Evolutionary conservation across 2,329 filamentous ascomycete genomes (phyloP).

Genomic region (Beauveria sp.): DNA sequence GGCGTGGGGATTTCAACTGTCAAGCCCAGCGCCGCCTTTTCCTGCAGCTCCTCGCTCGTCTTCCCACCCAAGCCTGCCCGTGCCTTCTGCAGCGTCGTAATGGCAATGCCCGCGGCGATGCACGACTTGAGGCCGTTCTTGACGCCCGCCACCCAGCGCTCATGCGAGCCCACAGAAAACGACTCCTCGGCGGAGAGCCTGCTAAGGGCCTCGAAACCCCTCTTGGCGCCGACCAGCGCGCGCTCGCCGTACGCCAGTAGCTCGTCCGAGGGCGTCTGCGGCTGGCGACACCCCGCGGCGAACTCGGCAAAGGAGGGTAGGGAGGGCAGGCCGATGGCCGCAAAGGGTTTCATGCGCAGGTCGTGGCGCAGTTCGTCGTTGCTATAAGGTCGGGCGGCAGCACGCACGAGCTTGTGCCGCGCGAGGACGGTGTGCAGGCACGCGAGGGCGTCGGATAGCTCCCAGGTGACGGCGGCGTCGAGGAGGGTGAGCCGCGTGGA

Average conservation of each 20-base stretch:
- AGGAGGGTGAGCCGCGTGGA: conserved; percentile 55
- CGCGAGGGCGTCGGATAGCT: conserved; percentile 46
- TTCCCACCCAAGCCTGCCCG: conserved; percentile 20
- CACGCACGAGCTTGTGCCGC: conserved; percentile 47
- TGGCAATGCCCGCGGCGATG: conserved; percentile 60
- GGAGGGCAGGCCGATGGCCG: conserved; percentile 58
- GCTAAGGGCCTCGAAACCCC: conserved; percentile 48
- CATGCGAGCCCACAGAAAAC: conserved; percentile 50
- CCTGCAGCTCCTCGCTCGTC: not conserved
- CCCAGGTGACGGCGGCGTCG: conserved; percentile 56
- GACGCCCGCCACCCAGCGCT: conserved; percentile 52
- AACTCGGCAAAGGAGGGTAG: conserved; percentile 60
- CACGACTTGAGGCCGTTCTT: conserved; percentile 60
- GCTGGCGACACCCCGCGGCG: conserved; percentile 31
- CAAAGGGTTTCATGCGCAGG: conserved; percentile 79
- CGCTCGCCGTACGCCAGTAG: conserved; percentile 40
- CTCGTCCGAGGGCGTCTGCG: conserved; percentile 28
- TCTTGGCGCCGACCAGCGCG: conserved; percentile 41
- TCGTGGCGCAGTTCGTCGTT: conserved; percentile 66
- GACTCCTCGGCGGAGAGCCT: conserved; percentile 44
- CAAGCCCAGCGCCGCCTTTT: conserved; percentile 26
- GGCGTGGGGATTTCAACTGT: conserved; percentile 45
- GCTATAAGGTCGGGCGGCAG: conserved; percentile 55
- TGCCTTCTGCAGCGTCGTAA: conserved; percentile 52
- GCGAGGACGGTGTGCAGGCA: conserved; percentile 60